Evolutionary conservation across 2,329 filamentous ascomycete species (phyloP).

Genomic region (Phialocephala sp.): DNA sequence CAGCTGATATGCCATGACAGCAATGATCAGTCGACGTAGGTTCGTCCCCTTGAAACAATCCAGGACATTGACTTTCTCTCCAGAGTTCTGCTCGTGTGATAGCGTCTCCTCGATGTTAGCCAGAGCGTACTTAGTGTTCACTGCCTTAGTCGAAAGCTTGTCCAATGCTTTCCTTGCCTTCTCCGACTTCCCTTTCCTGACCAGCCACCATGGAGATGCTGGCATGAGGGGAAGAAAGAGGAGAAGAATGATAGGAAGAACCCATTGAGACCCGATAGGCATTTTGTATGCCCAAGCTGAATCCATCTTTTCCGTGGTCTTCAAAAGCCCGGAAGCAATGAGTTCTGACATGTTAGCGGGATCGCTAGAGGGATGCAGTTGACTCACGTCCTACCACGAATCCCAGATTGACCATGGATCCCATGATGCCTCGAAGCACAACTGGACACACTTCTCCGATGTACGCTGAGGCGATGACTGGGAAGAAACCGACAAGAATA

Average conservation of each 20-base stretch:
- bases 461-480: constrained; percentile 13
- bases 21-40: constrained; percentile 8
- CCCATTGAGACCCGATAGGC: constrained; percentile 10
- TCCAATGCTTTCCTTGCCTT: constrained; percentile 3
- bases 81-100: constrained; percentile 1
- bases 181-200: constrained; percentile 9
- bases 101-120: constrained; percentile 10
- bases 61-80: constrained; percentile 9
- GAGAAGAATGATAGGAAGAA: background rate
- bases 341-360: constrained; percentile 6
- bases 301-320: background rate
- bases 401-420: constrained; percentile 19
- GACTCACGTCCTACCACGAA: constrained; percentile 18
- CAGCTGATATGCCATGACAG: constrained; percentile 13
- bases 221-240: constrained; percentile 12
- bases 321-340: constrained; percentile 12
- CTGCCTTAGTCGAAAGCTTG: constrained; percentile 9
- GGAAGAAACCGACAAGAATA: constrained; percentile 14
- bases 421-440: constrained; percentile 15
- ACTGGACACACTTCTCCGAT: constrained; percentile 14
- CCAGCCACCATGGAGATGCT: constrained; percentile 14
- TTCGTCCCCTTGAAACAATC: constrained; percentile 11
- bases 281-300: constrained; percentile 13
- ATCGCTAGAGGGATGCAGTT: background rate
- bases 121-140: constrained; percentile 10